Evolutionary conservation across 2,329 filamentous ascomycete species (phyloP).

Genomic region (Dryadomyces quercivorus): DNA sequence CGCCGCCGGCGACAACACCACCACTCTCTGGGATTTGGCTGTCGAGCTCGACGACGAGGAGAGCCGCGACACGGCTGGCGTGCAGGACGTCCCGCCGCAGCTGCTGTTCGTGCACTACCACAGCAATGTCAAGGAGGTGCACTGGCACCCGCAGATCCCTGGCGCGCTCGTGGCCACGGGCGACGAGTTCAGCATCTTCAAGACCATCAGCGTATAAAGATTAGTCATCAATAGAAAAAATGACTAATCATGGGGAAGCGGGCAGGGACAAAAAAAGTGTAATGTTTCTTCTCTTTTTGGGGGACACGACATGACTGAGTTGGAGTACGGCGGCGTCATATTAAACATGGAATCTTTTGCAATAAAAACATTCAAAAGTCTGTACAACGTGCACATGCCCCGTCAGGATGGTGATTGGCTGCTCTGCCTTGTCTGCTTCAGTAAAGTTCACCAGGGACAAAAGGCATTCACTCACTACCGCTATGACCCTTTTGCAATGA

Average conservation of each 20-base stretch:
- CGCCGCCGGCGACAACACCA: conserved; percentile 82
- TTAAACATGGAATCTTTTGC: no score
- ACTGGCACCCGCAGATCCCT: conserved; percentile 96
- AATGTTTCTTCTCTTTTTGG: no score
- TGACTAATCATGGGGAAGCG: background rate
- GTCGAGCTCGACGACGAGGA: conserved; percentile 97
- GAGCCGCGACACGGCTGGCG: conserved; percentile 75
- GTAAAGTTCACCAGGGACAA: no score
- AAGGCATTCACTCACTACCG: no score
- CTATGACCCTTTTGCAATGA: no score
- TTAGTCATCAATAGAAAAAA: background rate
- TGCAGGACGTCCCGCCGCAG: conserved; percentile 86
- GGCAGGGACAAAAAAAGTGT: background rate
- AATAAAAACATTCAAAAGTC: no score
- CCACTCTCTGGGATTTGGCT: conserved; percentile 92
- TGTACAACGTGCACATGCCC: no score
- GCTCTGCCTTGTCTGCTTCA: background rate
- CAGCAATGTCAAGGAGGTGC: conserved; percentile 85
- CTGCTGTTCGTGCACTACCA: conserved; percentile 95
- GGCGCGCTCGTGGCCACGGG: conserved; percentile 84
- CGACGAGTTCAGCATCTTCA: conserved; percentile 75
- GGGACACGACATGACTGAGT: no score
- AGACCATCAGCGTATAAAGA: conserved; percentile 63
- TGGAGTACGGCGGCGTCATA: no score
- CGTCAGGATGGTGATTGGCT: background rate